Evolutionary conservation across 148 eudicot genomes (phyloP).

Genomic region (Pharnaceum exiguum): DNA sequence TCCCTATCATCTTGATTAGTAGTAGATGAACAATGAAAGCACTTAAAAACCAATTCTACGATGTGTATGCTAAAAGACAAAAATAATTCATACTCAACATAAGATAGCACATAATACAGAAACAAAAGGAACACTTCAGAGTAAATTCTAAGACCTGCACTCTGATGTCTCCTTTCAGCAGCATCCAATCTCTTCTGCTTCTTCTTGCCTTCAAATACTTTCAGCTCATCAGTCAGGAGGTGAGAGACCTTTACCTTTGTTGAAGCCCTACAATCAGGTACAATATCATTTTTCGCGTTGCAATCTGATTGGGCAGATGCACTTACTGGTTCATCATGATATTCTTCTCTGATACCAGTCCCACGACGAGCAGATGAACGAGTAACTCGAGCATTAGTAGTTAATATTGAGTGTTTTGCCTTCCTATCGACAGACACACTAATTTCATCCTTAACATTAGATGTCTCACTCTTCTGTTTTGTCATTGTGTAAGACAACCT

Average conservation of each 20-base stretch:
- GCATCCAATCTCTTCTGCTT: constrained; percentile 12
- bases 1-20: no score
- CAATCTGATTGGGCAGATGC: constrained; percentile 2
- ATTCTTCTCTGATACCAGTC: constrained; percentile 2
- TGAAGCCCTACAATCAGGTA: background rate
- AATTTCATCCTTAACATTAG: background rate
- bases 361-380: constrained; percentile 12
- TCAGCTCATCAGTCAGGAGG: background rate
- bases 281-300: constrained; percentile 1
- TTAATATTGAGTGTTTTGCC: background rate
- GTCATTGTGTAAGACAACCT: background rate
- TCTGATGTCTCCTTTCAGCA: constrained; percentile 2
- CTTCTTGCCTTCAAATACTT: constrained; percentile 13
- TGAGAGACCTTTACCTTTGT: constrained; percentile 1
- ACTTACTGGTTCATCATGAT: constrained; percentile 7
- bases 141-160: constrained; percentile 2
- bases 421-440: background rate
- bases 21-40: no score
- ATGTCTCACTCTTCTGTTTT: background rate
- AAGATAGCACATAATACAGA: background rate
- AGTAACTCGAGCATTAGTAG: background rate
- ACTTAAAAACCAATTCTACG: no score
- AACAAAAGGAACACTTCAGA: background rate
- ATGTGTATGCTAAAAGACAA: background rate
- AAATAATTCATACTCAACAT: background rate